Base-by-base conservation (phyloP, 768 basidiomycete species). In the Kwoniella heveanensis region DNA sequence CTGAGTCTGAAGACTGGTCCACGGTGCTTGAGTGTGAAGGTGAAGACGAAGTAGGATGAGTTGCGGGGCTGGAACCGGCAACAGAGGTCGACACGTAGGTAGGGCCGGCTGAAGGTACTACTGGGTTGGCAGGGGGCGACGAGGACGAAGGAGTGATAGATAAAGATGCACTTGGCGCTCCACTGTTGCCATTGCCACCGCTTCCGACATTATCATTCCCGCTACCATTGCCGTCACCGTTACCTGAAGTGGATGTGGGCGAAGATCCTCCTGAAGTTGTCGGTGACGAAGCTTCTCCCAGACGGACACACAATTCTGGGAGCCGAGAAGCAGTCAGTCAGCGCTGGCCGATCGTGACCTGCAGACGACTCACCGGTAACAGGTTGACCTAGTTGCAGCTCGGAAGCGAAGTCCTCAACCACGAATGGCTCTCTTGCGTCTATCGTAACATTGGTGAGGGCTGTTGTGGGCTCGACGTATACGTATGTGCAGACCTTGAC, bases 401-500 rank as follows among this genome's bases (percentile, higher is more conserved):
- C 44, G 12, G 22, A 32, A 17, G 54, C 54, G 27, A 62, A 62
- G 15, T 15, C 32, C 12, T 37, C 54, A 2, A 56, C 54, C 17
- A 44, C 21, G 25, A 62, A 62, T 9, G 32, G 12, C n/a, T 49
- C 36, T 27, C 61, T 48, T 8, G 29, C 19, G 4, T 10, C 13
- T 3, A 26, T 17, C 1, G 61, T 55, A 22, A 55, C 54, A 25
- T 55, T 55, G 29, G 36, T 55, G 7, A 22, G 10, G 25, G 22
- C 54, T 29, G 30, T 27, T 0, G 44, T n/a, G 2, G 61, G 53
- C 22, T 62, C 61, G 3, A 48, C n/a, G 29, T 55, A 62, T 8
- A 62, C 61, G 30, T 49, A 56, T 32, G 61, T 62, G 25, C 61
- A 62, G 26, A 62, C 54, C 27, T 49, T 54, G 47, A 62, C 47